Evolutionary conservation across 495 filamentous ascomycete genomes (phyloP).

Genomic region (Aspergillus diversus): DNA sequence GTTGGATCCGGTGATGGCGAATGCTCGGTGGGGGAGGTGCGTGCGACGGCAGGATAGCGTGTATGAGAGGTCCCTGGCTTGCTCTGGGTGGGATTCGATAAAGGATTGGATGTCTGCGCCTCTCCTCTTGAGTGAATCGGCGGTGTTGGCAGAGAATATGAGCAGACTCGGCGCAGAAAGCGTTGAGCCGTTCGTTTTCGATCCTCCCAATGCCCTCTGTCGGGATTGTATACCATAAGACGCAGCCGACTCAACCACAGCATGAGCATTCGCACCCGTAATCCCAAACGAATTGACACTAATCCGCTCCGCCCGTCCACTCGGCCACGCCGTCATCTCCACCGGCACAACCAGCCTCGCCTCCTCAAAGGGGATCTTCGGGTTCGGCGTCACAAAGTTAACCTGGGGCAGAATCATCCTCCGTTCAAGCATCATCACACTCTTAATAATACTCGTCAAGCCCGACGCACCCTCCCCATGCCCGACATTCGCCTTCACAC

Average conservation of each 20-base stretch:
- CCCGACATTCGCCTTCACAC: conserved; percentile 54
- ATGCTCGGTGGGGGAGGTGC: not conserved
- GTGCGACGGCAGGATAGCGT: conserved; percentile 1
- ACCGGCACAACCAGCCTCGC: not conserved
- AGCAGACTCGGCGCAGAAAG: not conserved
- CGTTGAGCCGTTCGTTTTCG: not conserved
- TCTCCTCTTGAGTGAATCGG: not conserved
- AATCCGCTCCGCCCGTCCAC: not conserved
- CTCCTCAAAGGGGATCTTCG: not conserved
- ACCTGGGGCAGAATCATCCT: conserved; percentile 52
- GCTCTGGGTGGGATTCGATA: not conserved
- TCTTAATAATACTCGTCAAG: conserved; percentile 60
- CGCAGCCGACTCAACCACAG: not conserved
- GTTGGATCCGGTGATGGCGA: not conserved
- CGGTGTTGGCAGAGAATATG: not conserved
- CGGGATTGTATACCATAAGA: not conserved
- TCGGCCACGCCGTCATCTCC: not conserved
- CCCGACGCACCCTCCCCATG: conserved; percentile 58
- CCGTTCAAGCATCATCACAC: conserved; percentile 54
- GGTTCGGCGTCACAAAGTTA: conserved; percentile 13
- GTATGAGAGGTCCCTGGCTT: not conserved
- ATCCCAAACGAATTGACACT: conserved; percentile 9
- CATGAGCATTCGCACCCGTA: not conserved
- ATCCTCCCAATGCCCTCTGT: not conserved
- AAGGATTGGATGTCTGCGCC: not conserved